Evolutionary conservation across 257 asterid genomes (phyloP), one percentile per base, ranked within the genome.

Genomic region (Nicotiana paniculata): DNA sequence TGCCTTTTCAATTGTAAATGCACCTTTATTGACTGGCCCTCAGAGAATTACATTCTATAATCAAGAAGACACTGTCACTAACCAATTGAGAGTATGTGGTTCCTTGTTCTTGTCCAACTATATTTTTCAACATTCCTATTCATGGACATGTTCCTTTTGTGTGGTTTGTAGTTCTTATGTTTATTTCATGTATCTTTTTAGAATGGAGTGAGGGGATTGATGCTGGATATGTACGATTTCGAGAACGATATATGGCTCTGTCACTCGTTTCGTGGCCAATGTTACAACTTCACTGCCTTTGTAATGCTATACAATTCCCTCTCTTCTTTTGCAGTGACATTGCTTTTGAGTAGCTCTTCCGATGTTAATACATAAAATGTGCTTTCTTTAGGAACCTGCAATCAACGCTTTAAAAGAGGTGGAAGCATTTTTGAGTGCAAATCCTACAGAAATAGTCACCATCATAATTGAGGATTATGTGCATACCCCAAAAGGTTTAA

Each of bases 141-240:
- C 24, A 21, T 21, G 24, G 24, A 72, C 16, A 30, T n/a, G 85
- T 55, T 66, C 64, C 21, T 62, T 81, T 3, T 62, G 9, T 85
- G 67, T 33, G 32, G 61, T 46, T 64, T 83, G 53, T 37, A n/a
- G 17, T 2, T 51, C 24, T 79, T 65, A 77, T 59, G 76, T 72
- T 67, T 66, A n/a, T 79, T 61, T 84, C 39, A 69, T 77, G 70
- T 85, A 64, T 58, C 77, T 26, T 32, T 72, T 80, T 87, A 94
- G 99, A 96, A 96, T 89, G 98, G 98, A 89, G 99, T 94, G 77
- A 90, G 99, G 86, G 99, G 99, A 59, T 87, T 96, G 91, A 96
- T 96, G 99, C 90, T 96, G 91, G 99, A 96, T 87, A 93, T 96
- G 99, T 94, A 96, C 68, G 99, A 96, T 84, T 96, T 96, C 86